Conservation (phyloP, 2,329 filamentous ascomycete genomes). For the Pyricularia pennisetigena region DNA sequence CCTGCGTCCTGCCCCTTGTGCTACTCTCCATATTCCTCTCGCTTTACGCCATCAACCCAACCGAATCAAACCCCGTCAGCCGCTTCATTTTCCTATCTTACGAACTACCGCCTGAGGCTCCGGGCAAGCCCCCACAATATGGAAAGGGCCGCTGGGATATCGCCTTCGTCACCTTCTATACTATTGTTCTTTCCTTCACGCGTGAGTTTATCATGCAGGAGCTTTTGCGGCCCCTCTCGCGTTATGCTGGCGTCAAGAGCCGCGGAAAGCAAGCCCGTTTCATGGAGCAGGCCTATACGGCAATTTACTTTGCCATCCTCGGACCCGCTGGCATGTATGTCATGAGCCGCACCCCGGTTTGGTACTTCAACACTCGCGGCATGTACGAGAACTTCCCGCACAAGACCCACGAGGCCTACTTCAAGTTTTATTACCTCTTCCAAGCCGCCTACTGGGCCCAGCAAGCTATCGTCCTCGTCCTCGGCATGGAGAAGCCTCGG, state of each 20-base stretch:
- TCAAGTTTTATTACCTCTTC: conserved; percentile 96
- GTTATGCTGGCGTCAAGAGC: conserved; percentile 56
- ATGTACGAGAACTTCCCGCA: conserved; percentile 92
- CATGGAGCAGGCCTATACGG: conserved; percentile 95
- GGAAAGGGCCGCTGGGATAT: conserved; percentile 84
- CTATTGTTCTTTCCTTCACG: conserved; percentile 80
- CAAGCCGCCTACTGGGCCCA: conserved; percentile 94
- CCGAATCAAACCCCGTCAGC: conserved; percentile 67
- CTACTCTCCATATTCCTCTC: conserved; percentile 53
- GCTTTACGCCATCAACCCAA: conserved; percentile 67
- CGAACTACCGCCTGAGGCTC: conserved; percentile 44
- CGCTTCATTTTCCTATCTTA: conserved; percentile 88
- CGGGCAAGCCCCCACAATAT: conserved; percentile 49
- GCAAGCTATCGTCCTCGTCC: conserved; percentile 77
- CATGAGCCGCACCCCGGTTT: conserved; percentile 83
- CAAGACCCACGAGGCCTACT: conserved; percentile 63
- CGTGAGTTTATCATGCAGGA: conserved; percentile 96
- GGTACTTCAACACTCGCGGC: conserved; percentile 86
- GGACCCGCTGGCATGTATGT: conserved; percentile 81
- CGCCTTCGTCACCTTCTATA: conserved; percentile 84
- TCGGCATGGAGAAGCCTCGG: conserved; percentile 84
- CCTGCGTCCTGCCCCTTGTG: conserved; percentile 56
- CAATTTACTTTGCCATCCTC: conserved; percentile 76
- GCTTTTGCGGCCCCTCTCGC: conserved; percentile 67
- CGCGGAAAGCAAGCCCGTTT: conserved; percentile 78